Evolutionary conservation across 2,329 filamentous ascomycete genomes (phyloP).

Genomic region (Penicillium corylophilum): DNA sequence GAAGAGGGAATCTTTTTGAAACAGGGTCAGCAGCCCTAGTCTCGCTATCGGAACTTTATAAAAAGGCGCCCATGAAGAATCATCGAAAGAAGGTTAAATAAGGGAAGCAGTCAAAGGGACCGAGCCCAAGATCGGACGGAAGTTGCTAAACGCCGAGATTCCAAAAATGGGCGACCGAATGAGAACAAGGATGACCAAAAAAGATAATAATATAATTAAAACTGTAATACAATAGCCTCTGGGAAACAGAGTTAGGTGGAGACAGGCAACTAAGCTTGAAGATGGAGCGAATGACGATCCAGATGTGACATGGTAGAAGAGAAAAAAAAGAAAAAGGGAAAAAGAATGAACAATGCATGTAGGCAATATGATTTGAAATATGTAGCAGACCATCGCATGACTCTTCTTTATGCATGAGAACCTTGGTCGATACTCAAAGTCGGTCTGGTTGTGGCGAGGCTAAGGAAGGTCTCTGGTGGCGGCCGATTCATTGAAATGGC

Average conservation of each 20-base stretch:
- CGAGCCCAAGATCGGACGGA: conserved; percentile 21
- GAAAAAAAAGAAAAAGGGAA: conserved; percentile 7
- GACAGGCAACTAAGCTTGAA: conserved; percentile 22
- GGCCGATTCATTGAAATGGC: neutral
- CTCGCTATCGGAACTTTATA: conserved; percentile 10
- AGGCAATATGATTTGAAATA: conserved; percentile 16
- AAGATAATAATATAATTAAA: neutral
- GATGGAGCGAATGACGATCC: conserved; percentile 21
- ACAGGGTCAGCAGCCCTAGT: conserved; percentile 5
- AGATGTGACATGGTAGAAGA: conserved; percentile 8
- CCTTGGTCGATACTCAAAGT: conserved; percentile 10
- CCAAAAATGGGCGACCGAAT: conserved; percentile 14
- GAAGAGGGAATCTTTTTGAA: conserved; percentile 2
- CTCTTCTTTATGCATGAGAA: conserved; percentile 18
- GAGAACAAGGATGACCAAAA: conserved; percentile 1
- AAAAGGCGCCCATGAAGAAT: conserved; percentile 16
- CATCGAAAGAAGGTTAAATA: conserved; percentile 32
- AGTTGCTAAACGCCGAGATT: conserved; percentile 27
- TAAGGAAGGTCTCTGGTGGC: neutral
- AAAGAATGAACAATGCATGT: conserved; percentile 4
- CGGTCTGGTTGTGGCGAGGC: conserved; percentile 12
- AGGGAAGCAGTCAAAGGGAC: conserved; percentile 19
- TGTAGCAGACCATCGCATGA: conserved; percentile 7
- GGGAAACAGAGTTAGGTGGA: conserved; percentile 22
- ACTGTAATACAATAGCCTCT: conserved; percentile 16